These are phyloP conservation scores for Picea sitchensis DNA, from an alignment of 75 land plant genomes.

Conservation along the genomic window DNA sequence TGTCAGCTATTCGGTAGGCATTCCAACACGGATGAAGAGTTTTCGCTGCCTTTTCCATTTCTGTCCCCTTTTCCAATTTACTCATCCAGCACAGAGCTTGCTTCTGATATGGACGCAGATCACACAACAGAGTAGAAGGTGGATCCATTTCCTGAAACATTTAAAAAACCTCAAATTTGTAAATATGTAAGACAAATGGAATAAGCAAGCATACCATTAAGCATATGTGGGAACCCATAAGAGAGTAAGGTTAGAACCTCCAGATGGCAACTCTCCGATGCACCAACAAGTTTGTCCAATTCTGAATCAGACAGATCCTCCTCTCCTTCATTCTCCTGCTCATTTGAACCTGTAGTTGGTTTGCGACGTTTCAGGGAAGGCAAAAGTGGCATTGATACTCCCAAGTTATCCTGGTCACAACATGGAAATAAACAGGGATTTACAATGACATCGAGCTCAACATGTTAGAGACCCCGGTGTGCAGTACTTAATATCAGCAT, in stretches of 20 bases:
- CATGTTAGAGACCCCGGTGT: neutral
- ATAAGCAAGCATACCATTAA: neutral
- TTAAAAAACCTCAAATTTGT: neutral
- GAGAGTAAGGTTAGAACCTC: conserved; percentile 30
- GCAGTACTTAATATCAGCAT: neutral
- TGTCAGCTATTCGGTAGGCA: conserved; percentile 62
- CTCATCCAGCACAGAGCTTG: conserved; percentile 92
- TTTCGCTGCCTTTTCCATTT: conserved; percentile 53
- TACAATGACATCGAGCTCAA: neutral
- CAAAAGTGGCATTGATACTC: conserved; percentile 16
- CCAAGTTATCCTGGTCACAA: conserved; percentile 34
- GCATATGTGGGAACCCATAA: neutral
- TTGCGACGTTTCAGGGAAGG: conserved; percentile 40
- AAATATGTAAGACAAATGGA: neutral
- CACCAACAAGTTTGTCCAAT: conserved; percentile 72
- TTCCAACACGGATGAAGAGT: conserved; percentile 92
- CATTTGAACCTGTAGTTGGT: conserved; percentile 28
- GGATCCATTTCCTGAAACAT: conserved; percentile 74
- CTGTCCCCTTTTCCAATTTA: conserved; percentile 54
- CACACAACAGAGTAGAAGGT: conserved; percentile 52
- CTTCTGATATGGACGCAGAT: conserved; percentile 77
- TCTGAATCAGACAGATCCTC: conserved; percentile 64
- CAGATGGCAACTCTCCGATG: conserved; percentile 54
- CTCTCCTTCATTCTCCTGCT: conserved; percentile 40
- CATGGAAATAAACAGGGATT: no score